Conservation (phyloP, 805 yeast species). For the Saccharomycopsis sp. region DNA sequence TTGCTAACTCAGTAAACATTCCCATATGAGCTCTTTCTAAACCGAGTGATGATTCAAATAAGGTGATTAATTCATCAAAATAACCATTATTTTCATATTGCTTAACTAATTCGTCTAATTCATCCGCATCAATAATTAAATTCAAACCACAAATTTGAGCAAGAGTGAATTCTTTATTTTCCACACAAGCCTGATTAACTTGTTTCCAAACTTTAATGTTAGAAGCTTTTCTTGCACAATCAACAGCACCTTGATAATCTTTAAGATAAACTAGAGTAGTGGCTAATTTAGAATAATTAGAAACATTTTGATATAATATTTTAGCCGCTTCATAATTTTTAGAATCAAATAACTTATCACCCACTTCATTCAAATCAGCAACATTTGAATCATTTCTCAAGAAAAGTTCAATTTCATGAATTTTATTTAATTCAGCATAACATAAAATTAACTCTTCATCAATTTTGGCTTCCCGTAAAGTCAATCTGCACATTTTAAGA, state of each 20-base stretch:
- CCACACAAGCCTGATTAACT: conserved; percentile 94
- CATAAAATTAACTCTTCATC: conserved; percentile 88
- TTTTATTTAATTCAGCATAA: conserved; percentile 68
- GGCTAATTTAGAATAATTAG: conserved; percentile 93
- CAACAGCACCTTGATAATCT: conserved; percentile 95
- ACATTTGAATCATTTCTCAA: conserved; percentile 72
- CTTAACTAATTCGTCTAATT: conserved; percentile 76
- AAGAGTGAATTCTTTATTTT: conserved; percentile 85
- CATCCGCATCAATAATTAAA: conserved; percentile 95
- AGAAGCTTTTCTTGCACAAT: conserved; percentile 97
- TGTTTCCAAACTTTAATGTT: conserved; percentile 93
- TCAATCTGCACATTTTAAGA: conserved; percentile 83
- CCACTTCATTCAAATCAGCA: conserved; percentile 85
- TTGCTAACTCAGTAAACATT: conserved; percentile 94
- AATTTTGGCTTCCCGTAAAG: conserved; percentile 81
- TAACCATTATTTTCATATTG: conserved; percentile 86
- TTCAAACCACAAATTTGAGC: conserved; percentile 99
- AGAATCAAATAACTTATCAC: conserved; percentile 77
- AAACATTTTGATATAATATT: conserved; percentile 70
- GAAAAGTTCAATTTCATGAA: conserved; percentile 75
- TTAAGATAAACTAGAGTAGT: conserved; percentile 88
- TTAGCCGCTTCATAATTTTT: conserved; percentile 90
- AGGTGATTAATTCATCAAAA: conserved; percentile 81
- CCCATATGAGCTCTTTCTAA: conserved; percentile 99
- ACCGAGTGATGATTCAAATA: conserved; percentile 92